phyloP scores from a whole-genome alignment of 2,329 filamentous ascomycete species.

The Ophiostoma montium region DNA sequence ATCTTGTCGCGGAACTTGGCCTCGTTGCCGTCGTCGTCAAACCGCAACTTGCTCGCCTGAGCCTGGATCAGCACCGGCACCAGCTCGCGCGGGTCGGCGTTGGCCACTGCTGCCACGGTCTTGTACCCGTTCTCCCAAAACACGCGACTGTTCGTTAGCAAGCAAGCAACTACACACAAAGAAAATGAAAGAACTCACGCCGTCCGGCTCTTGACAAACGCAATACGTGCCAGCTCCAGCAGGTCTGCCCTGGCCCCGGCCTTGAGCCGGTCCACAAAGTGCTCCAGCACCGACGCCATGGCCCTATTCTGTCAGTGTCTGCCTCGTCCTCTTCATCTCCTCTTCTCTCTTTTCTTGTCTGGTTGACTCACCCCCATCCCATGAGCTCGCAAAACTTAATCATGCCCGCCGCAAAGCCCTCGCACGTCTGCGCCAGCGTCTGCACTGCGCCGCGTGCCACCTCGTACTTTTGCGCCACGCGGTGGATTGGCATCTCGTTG shows the following conservation, averaged over 20 bases:
- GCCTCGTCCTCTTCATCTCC: too few species aligned
- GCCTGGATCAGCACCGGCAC: slow-evolving; percentile 56
- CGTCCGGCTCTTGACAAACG: slow-evolving; percentile 64
- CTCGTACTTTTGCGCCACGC: slow-evolving; percentile 56
- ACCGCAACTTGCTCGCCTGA: slow-evolving; percentile 35
- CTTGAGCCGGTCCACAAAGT: slow-evolving; percentile 60
- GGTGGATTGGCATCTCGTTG: slow-evolving; percentile 59
- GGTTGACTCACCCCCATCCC: slow-evolving; percentile 43
- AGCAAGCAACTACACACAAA: neutral
- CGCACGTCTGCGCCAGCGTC: slow-evolving; percentile 57
- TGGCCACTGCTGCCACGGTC: slow-evolving; percentile 52
- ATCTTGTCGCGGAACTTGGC: slow-evolving; percentile 5
- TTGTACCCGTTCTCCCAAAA: slow-evolving; percentile 68
- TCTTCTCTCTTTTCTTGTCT: slow-evolving; percentile 23
- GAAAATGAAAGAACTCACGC: slow-evolving; percentile 30
- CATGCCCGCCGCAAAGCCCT: slow-evolving; percentile 67
- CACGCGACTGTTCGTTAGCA: slow-evolving; percentile 26
- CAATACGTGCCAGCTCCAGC: slow-evolving; percentile 54
- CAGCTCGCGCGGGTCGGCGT: slow-evolving; percentile 52
- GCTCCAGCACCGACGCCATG: slow-evolving; percentile 57
- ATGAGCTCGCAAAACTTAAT: slow-evolving; percentile 68
- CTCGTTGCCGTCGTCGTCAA: slow-evolving; percentile 15
- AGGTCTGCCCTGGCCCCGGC: slow-evolving; percentile 59
- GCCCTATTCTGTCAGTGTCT: slow-evolving; percentile 24
- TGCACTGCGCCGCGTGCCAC: slow-evolving; percentile 58